Evolutionary conservation across 2,329 filamentous ascomycete genomes (phyloP).

Genomic region (Colletotrichum chlorophyti): DNA sequence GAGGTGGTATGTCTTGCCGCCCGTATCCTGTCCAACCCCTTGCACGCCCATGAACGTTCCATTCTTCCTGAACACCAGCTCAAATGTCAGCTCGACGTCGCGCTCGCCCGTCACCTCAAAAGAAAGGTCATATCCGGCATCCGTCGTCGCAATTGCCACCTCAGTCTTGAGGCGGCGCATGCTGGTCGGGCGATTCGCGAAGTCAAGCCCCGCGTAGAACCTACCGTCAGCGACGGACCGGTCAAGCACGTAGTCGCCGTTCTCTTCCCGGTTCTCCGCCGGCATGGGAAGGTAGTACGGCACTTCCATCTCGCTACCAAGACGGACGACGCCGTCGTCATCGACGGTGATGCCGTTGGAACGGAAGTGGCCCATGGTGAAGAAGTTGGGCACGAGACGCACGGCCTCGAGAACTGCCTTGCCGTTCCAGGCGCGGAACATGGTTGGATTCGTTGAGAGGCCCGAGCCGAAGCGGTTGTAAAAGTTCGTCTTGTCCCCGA

Average conservation of each 20-base stretch:
- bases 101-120: slow-evolving; percentile 31
- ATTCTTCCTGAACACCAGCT: slow-evolving; percentile 28
- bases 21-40: slow-evolving; percentile 1
- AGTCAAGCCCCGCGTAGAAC: slow-evolving; percentile 31
- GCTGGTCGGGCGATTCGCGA: slow-evolving; percentile 29
- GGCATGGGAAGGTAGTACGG: slow-evolving; percentile 32
- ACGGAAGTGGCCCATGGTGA: slow-evolving; percentile 33
- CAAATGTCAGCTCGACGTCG: slow-evolving; percentile 31
- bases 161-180: slow-evolving; percentile 30
- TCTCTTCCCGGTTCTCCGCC: slow-evolving; percentile 19
- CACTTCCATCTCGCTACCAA: slow-evolving; percentile 29
- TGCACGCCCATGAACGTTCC: slow-evolving; percentile 22
- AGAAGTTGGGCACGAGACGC: slow-evolving; percentile 31
- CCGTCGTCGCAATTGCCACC: slow-evolving; percentile 23
- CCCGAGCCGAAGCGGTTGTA: slow-evolving; percentile 31
- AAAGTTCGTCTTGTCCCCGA: slow-evolving; percentile 24
- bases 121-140: slow-evolving; percentile 23
- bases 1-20: slow-evolving; percentile 24
- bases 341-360: slow-evolving; percentile 25
- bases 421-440: slow-evolving; percentile 32
- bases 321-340: slow-evolving; percentile 8
- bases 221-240: slow-evolving; percentile 28
- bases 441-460: slow-evolving; percentile 31
- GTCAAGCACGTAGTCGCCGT: slow-evolving; percentile 25
- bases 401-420: slow-evolving; percentile 25